Percentiles rank a stretch among this genome's conserved stretches.
These are phyloP conservation scores for Pythium oligandrum DNA, from an alignment of 352 stramenopile genomes.

Conservation along the genomic window DNA sequence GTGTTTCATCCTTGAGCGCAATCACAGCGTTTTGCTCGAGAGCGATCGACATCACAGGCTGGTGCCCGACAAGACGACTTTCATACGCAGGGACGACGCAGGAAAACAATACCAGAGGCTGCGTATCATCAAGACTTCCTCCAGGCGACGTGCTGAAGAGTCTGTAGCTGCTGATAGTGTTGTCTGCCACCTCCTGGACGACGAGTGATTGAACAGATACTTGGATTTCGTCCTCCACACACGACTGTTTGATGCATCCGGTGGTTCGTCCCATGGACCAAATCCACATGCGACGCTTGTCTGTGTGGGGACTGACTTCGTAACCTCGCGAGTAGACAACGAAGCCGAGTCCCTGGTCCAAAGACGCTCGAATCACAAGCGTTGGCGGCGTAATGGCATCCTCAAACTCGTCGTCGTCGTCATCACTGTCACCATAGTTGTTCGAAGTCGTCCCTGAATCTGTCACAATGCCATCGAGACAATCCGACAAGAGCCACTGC, in stretches of 20 bases:
- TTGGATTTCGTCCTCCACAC: conserved; percentile 78
- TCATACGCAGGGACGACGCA: conserved; percentile 77
- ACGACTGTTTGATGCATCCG: conserved; percentile 72
- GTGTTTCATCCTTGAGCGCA: conserved; percentile 66
- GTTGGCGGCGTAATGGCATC: conserved; percentile 84
- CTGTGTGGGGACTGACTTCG: background rate
- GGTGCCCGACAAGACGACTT: conserved; percentile 71
- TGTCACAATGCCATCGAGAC: conserved; percentile 46
- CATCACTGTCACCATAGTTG: conserved; percentile 46
- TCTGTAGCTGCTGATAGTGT: conserved; percentile 22
- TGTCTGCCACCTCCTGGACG: conserved; percentile 31
- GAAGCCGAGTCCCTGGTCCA: conserved; percentile 44
- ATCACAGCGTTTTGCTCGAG: conserved; percentile 48
- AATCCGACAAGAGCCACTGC: conserved; percentile 80
- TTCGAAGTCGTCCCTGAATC: conserved; percentile 10
- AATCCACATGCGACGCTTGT: conserved; percentile 32
- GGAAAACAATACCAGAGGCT: conserved; percentile 35
- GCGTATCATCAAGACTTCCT: too few species aligned
- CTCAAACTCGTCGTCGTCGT: conserved; percentile 84
- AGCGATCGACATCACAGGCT: conserved; percentile 46
- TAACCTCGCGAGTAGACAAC: conserved; percentile 41
- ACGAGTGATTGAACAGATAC: conserved; percentile 49
- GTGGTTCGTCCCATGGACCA: conserved; percentile 50
- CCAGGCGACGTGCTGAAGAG: conserved; percentile 6
- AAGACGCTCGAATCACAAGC: conserved; percentile 43